These are phyloP conservation scores for Candida anutae DNA, from an alignment of 1,139 yeast species.

Conservation along the genomic window DNA sequence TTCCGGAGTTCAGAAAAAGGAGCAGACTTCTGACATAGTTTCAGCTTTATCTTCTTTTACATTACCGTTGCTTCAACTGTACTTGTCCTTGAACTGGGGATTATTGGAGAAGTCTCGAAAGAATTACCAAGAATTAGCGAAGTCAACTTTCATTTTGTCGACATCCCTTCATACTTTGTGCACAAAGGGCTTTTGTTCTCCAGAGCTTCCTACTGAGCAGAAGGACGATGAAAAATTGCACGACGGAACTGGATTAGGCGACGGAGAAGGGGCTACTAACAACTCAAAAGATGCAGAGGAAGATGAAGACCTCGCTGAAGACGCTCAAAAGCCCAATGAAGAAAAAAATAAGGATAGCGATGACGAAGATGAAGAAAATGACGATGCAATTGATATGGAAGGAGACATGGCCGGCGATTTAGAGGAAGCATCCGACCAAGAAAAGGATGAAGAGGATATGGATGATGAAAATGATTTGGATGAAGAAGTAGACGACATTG, in stretches of 20 bases:
- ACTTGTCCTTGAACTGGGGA: slow-evolving; percentile 34
- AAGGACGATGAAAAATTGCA: slow-evolving; percentile 55
- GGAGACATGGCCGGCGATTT: slow-evolving; percentile 95
- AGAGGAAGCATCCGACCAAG: slow-evolving; percentile 73
- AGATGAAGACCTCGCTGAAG: slow-evolving; percentile 84
- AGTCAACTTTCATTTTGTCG: slow-evolving; percentile 56
- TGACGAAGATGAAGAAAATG: slow-evolving; percentile 53
- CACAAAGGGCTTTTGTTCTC: slow-evolving; percentile 89
- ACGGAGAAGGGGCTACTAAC: slow-evolving; percentile 83
- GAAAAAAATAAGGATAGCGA: slow-evolving; percentile 65
- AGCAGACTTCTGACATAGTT: slow-evolving; percentile 25
- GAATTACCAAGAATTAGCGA: slow-evolving; percentile 47
- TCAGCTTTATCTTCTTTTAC: slow-evolving; percentile 46
- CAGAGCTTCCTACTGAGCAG: slow-evolving; percentile 69
- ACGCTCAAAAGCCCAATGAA: slow-evolving; percentile 78
- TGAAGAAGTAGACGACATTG: slow-evolving; percentile 85
- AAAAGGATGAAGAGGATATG: slow-evolving; percentile 49
- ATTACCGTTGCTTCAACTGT: slow-evolving; percentile 50
- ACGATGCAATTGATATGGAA: slow-evolving; percentile 86
- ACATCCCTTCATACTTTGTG: slow-evolving; percentile 53
- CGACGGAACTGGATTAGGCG: slow-evolving; percentile 96
- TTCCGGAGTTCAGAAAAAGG: slow-evolving; percentile 25
- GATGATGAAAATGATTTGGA: slow-evolving; percentile 59
- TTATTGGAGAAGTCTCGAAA: slow-evolving; percentile 34
- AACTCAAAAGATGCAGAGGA: slow-evolving; percentile 84